phyloP scores from a whole-genome alignment of 768 basidiomycete genomes.

The Mycena rebaudengoi region DNA sequence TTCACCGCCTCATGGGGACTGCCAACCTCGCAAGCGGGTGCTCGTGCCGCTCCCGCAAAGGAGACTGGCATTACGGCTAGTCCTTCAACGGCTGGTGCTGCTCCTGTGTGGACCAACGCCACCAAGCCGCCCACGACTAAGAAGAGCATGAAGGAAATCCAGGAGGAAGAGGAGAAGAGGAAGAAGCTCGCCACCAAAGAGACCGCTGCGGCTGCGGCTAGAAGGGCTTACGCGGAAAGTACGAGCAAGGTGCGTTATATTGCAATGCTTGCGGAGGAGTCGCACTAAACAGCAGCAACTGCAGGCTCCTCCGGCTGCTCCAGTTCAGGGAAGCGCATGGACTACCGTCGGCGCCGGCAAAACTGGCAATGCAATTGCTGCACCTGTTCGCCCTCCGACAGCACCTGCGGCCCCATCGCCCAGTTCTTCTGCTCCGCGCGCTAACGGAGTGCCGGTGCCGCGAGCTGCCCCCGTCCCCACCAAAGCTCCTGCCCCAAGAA shows the following conservation, averaged over 20 bases:
- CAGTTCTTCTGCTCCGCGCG: slow-evolving; percentile 42
- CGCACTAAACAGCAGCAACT: too few species aligned
- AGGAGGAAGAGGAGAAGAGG: slow-evolving; percentile 93
- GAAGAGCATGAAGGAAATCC: slow-evolving; percentile 98
- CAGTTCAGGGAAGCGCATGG: slow-evolving; percentile 69
- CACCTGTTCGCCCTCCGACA: slow-evolving; percentile 45
- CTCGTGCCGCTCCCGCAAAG: slow-evolving; percentile 53
- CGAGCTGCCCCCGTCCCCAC: slow-evolving; percentile 47
- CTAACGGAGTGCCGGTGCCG: slow-evolving; percentile 45
- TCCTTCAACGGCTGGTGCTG: slow-evolving; percentile 20
- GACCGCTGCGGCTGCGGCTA: slow-evolving; percentile 60
- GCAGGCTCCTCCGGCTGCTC: slow-evolving; percentile 32
- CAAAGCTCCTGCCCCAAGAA: slow-evolving; percentile 47
- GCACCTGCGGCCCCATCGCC: slow-evolving; percentile 40
- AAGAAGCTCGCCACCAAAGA: slow-evolving; percentile 76
- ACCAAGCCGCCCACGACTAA: slow-evolving; percentile 65
- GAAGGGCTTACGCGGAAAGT: slow-evolving; percentile 82
- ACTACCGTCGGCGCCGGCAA: slow-evolving; percentile 76
- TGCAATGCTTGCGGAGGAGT: slow-evolving; percentile 13
- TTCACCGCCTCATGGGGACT: slow-evolving; percentile 87
- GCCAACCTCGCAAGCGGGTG: slow-evolving; percentile 82
- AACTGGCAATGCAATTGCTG: slow-evolving; percentile 50
- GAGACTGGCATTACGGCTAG: slow-evolving; percentile 46
- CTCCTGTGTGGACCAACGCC: slow-evolving; percentile 80
- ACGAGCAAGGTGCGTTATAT: slow-evolving; percentile 68